Evolutionary conservation across 129 eudicot species (phyloP).

Genomic region (Chrysanthemum lavandulifolium): DNA sequence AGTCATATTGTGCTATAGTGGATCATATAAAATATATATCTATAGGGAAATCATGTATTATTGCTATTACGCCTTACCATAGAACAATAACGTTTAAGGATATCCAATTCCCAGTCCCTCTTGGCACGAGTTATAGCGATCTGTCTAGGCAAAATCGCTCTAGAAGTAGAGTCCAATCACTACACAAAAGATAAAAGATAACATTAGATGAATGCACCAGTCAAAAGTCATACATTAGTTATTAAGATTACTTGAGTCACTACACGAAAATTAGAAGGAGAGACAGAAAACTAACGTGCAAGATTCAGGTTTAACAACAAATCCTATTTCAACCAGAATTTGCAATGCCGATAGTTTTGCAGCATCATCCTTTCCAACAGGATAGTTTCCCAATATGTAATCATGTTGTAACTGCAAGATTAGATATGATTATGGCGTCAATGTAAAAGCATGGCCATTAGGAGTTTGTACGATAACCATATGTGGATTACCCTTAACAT

Average conservation of each 20-base stretch:
- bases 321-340: constrained; percentile 91
- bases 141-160: constrained; percentile 89
- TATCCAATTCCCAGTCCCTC: constrained; percentile 90
- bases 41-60: no score
- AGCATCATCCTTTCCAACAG: constrained; percentile 98
- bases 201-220: background rate
- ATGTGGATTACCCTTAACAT: background rate
- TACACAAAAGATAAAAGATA: constrained; percentile 13
- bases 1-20: no score
- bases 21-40: no score
- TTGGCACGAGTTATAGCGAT: constrained; percentile 94
- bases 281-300: constrained; percentile 81
- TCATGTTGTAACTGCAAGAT: constrained; percentile 84
- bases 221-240: background rate
- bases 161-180: constrained; percentile 94
- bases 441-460: constrained; percentile 4
- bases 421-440: constrained; percentile 11
- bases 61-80: constrained; percentile 50
- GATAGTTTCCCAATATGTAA: constrained; percentile 94
- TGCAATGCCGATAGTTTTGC: constrained; percentile 93
- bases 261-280: background rate
- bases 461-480: background rate
- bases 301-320: constrained; percentile 64
- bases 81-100: constrained; percentile 73
- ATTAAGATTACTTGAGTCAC: background rate